Evolutionary conservation across 2,329 filamentous ascomycete species (phyloP), one percentile per base, ranked within the genome.

Genomic region (Aspergillus sp.): DNA sequence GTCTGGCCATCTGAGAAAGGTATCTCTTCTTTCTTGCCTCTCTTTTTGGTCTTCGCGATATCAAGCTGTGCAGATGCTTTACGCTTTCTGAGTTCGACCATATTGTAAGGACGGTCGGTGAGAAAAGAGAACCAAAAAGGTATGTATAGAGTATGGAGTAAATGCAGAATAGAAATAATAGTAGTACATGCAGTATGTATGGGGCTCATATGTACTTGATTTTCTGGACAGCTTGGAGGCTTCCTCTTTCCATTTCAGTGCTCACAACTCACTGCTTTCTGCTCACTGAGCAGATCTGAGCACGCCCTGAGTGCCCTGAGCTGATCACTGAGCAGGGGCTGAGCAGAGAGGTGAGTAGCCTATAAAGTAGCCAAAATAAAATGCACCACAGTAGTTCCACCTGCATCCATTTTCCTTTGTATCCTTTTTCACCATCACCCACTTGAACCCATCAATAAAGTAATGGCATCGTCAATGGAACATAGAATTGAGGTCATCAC

Each of bases 61-160:
- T 74, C 72, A 38, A 76, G 70, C 45, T 67, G 65, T 41, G 63
- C 58, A 32, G 76, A 74, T 43, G 78, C 75, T 64, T 82, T 81
- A 64, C 81, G 78, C 69, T 84, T 84, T 63, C 81, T 76, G 44
- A 84, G 74, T 67, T 83, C 80, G 53, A 82, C 79, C 64, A 70
- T 69, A 35, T 46, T 52, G 25, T 12, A 30, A 12, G 25, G 3
- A 10, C 2, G 25, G 25, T 30, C 25, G 9, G 25, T 30, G 25
- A 19, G 25, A 10, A 30, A 12, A 12, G 25, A 30, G 10, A 25
- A 25, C 23, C 23, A 25, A 10, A 30, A 12, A 30, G 9, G 25
- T 30, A 4, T 13, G 22, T 25, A 43, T 12, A 22, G 15, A 39
- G n/a, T 37, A 37, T 6, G 17, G 9, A 6, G 13, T 33, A 37